A percentile compares a stretch with the other conserved stretches of the same genome.
Evolutionary conservation across 345 rosid genomes (phyloP).

Genomic region (Citrus glauca): DNA sequence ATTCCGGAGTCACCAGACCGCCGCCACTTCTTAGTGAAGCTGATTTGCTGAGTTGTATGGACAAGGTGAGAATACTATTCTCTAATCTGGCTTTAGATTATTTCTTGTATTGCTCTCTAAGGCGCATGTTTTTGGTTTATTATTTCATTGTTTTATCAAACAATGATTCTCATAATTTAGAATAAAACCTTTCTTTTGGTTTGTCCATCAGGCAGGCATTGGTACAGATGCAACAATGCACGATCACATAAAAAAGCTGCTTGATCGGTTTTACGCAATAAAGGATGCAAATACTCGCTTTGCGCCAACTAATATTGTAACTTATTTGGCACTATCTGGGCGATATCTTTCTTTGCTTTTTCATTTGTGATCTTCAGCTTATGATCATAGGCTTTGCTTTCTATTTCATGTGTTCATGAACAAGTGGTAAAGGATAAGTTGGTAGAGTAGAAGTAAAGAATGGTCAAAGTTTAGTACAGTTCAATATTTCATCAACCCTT

Average conservation of each 20-base stretch:
- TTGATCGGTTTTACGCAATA: constrained; percentile 90
- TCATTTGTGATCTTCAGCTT: background rate
- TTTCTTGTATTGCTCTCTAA: background rate
- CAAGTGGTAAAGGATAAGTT: background rate
- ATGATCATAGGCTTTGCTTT: background rate
- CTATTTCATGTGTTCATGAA: background rate
- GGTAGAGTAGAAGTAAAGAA: background rate
- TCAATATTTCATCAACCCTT: background rate
- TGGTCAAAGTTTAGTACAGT: background rate
- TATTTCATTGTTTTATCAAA: background rate
- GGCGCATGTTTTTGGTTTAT: background rate
- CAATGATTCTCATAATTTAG: background rate
- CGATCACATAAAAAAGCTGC: constrained; percentile 95
- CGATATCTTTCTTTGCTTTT: background rate
- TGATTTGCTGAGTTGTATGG: constrained; percentile 91
- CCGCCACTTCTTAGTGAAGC: constrained; percentile 93
- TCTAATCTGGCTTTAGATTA: background rate
- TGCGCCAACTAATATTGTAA: constrained; percentile 90
- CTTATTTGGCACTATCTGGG: background rate
- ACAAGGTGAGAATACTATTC: constrained; percentile 59
- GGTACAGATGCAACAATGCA: constrained; percentile 99
- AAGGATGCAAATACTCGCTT: constrained; percentile 84
- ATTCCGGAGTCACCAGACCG: constrained; percentile 90
- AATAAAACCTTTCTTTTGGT: constrained; percentile 6
- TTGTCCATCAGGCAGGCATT: constrained; percentile 73